phyloP scores from a whole-genome alignment of 768 basidiomycete species.

The Russula olivacea region DNA sequence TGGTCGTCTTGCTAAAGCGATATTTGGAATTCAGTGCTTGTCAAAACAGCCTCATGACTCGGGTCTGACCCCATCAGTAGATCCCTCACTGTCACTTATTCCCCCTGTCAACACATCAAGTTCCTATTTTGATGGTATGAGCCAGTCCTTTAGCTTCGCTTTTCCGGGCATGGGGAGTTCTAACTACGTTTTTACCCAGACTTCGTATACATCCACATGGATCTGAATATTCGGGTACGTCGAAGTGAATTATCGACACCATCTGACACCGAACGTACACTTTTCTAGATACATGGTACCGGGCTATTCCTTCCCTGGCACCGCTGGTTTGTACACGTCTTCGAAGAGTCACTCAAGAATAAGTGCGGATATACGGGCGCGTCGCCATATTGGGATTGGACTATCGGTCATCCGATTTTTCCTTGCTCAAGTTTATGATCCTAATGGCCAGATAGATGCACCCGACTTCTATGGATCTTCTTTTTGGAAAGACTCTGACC shows the following conservation, averaged over 20 bases:
- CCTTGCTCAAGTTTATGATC: neutral
- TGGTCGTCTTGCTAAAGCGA: neutral
- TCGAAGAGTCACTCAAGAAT: constrained; percentile 26
- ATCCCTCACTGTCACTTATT: constrained; percentile 17
- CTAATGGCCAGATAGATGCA: constrained; percentile 23
- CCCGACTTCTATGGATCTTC: constrained; percentile 25
- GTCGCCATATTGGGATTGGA: constrained; percentile 32
- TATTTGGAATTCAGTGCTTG: neutral
- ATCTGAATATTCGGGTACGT: constrained; percentile 25
- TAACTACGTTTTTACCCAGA: constrained; percentile 11
- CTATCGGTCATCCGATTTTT: constrained; percentile 16
- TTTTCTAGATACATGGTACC: constrained; percentile 26
- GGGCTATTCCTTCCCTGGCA: constrained; percentile 31
- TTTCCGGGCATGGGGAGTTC: neutral
- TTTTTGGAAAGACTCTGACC: constrained; percentile 26
- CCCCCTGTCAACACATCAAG: constrained; percentile 18
- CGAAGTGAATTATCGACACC: neutral
- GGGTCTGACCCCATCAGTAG: constrained; percentile 10
- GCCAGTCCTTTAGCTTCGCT: neutral
- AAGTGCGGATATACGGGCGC: constrained; percentile 27
- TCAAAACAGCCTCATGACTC: constrained; percentile 23
- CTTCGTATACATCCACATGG: constrained; percentile 29
- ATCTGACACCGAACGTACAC: neutral
- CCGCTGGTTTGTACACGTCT: constrained; percentile 26
- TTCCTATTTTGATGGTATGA: constrained; percentile 24